Evolutionary conservation across 371 early-diverging fungal species (phyloP), one percentile per base, ranked within the genome.

Genomic region (Gilbertella persicaria): DNA sequence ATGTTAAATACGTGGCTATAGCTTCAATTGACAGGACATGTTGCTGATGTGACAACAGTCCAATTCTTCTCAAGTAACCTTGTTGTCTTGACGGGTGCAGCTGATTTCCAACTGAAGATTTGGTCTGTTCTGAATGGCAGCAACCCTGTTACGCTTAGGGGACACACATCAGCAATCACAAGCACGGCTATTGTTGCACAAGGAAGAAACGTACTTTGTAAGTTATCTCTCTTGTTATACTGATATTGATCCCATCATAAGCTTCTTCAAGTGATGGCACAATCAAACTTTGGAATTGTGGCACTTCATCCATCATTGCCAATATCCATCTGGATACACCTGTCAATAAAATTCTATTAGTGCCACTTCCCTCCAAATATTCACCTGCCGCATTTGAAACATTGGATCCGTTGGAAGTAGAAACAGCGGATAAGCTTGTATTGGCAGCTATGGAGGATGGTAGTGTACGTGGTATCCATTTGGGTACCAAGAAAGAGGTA

Each of bases 71-170:
- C 91, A 0, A 88, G 88, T 8, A 87, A 87, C n/a, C 83, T 60
- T 71, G 86, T 91, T 0, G 55, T 87, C 0, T 72, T 91, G 26
- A 85, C 85, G 52, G 90, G 85, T 12, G 86, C 77, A 14, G 67
- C 83, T 5, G 91, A 91, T 61, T 84, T 88, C 55, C 77, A 78
- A 35, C 56, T 86, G 14, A 83, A 82, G 35, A 75, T 91, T 29
- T 91, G 90, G 89, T 88, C 89, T 28, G 89, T 75, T 5, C 46
- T 80, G 19, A 85, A 89, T 60, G 91, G 91, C 29, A 72, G 76
- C 36, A 88, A 88, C 41, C 91, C 91, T 14, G 87, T 87, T 4
- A 87, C 89, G 4, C 66, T 91, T 26, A 70, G 62, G 33, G 90
- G 90, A 5, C 91, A 90, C 62, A 82, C 73, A 10, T 43, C 64